These are phyloP conservation scores for Pestalotiopsis sp. DNA, from an alignment of 2,329 filamentous ascomycete species.

Conservation along the genomic window DNA sequence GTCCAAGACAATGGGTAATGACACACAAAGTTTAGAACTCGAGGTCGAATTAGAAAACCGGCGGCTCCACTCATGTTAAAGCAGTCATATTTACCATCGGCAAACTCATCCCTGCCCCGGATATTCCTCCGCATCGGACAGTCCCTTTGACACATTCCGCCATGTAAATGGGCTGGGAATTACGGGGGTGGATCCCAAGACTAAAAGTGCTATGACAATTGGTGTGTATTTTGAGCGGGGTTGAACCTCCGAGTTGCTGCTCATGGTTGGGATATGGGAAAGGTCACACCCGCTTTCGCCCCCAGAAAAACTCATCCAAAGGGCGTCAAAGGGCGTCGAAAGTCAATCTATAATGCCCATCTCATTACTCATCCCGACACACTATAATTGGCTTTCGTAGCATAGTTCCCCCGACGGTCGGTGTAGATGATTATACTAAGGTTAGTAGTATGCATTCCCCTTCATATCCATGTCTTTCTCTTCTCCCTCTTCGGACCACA, in stretches of 20 bases:
- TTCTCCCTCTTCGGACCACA: background rate
- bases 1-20: background rate
- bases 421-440: background rate
- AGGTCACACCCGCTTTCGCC: too few relatives aligned
- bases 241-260: background rate
- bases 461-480: background rate
- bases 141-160: background rate
- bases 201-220: background rate
- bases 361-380: background rate
- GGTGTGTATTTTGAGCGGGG: background rate
- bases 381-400: background rate
- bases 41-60: background rate
- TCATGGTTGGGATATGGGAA: too few relatives aligned
- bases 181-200: background rate
- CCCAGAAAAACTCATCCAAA: background rate
- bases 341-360: background rate
- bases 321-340: background rate
- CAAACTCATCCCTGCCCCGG: background rate
- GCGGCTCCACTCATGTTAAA: background rate
- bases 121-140: conserved; percentile 9
- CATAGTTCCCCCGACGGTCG: background rate
- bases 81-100: background rate
- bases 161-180: background rate
- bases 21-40: background rate
- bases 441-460: background rate